phyloP scores from a whole-genome alignment of 768 basidiomycete genomes.

The Boletus barrowsii region DNA sequence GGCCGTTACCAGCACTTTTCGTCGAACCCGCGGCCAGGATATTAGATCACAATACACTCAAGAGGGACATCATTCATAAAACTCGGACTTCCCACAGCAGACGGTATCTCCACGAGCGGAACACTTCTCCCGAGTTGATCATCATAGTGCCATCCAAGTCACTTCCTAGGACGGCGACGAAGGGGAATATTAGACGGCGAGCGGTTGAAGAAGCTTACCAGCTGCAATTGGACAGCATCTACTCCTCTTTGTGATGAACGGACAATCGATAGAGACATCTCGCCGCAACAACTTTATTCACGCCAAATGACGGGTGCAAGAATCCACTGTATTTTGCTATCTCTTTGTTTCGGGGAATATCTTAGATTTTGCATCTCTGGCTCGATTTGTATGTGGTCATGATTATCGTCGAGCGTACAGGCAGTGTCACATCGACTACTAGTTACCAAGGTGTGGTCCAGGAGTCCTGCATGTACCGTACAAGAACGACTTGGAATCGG shows the following conservation, averaged over 20 bases:
- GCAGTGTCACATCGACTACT: too few relatives aligned
- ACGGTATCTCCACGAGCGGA: slow-evolving; percentile 77
- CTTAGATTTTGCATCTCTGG: too few relatives aligned
- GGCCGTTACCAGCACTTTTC: slow-evolving; percentile 74
- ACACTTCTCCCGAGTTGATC: slow-evolving; percentile 61
- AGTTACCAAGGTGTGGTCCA: too few relatives aligned
- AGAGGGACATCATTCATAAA: slow-evolving; percentile 69
- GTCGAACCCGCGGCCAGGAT: slow-evolving; percentile 58
- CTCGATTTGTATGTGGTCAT: too few relatives aligned
- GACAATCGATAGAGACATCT: neutral
- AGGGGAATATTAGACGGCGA: slow-evolving; percentile 76
- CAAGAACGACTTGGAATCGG: too few relatives aligned
- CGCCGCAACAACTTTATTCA: too few relatives aligned
- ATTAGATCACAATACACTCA: slow-evolving; percentile 51
- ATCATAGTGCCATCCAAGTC: slow-evolving; percentile 63
- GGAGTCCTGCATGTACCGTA: too few relatives aligned
- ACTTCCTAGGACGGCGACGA: slow-evolving; percentile 74
- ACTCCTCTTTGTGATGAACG: slow-evolving; percentile 30
- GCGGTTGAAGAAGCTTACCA: slow-evolving; percentile 70
- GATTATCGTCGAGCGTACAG: too few relatives aligned
- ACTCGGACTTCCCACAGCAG: slow-evolving; percentile 71
- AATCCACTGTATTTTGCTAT: too few relatives aligned
- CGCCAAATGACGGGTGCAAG: too few relatives aligned
- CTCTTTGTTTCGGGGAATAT: too few relatives aligned
- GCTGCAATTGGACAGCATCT: slow-evolving; percentile 56